Evolutionary conservation across 192 early-diverging fungal genomes (phyloP).

Genomic region (Coemansia furcata): DNA sequence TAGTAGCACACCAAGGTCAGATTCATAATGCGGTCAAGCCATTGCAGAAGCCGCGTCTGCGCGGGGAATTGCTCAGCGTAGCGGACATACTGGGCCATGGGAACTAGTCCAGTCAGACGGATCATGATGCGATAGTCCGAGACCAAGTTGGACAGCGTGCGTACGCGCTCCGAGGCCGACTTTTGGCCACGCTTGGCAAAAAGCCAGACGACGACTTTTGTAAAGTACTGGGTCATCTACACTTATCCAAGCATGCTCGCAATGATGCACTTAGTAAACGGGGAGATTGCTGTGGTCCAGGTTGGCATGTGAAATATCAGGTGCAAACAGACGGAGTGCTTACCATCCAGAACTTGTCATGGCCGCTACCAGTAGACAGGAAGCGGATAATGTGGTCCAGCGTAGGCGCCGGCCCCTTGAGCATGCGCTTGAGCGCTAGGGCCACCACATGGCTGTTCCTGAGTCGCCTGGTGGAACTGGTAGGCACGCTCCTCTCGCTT

Average conservation of each 20-base stretch:
- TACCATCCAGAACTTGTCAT: conserved; percentile 71
- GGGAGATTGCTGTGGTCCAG: neutral
- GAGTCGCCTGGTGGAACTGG: conserved; percentile 5
- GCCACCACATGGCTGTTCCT: conserved; percentile 39
- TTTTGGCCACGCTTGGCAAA: conserved; percentile 58
- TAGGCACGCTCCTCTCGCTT: neutral
- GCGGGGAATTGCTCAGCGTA: conserved; percentile 74
- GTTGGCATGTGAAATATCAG: conserved; percentile 5
- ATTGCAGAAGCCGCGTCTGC: conserved; percentile 58
- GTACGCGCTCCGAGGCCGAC: conserved; percentile 67
- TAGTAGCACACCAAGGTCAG: conserved; percentile 85
- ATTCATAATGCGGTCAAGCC: conserved; percentile 86
- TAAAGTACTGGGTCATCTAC: conserved; percentile 88
- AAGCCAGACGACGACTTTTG: conserved; percentile 85
- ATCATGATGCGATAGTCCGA: conserved; percentile 90
- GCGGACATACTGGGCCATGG: conserved; percentile 84
- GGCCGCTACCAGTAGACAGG: conserved; percentile 57
- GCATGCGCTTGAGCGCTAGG: conserved; percentile 41
- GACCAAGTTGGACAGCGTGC: conserved; percentile 80
- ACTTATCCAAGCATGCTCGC: neutral
- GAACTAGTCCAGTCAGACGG: conserved; percentile 79
- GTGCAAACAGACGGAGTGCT: neutral
- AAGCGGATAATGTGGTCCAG: conserved; percentile 64
- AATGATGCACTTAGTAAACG: neutral
- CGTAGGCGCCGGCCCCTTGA: conserved; percentile 59